Conservation (phyloP, 768 basidiomycete species). For the Clitopilus passeckerianus region DNA sequence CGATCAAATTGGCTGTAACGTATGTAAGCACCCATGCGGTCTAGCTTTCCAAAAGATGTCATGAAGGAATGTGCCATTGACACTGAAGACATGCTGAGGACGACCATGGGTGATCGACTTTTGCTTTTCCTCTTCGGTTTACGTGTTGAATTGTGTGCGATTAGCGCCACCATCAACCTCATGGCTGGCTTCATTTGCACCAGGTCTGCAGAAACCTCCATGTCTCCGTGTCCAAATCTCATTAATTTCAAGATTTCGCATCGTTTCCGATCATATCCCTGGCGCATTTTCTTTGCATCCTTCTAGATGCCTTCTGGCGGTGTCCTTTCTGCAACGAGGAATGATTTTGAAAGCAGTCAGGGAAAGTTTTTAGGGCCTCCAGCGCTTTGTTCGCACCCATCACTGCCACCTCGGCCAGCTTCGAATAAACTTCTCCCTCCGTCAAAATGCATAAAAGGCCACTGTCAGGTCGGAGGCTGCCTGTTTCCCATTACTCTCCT, state of each 20-base stretch:
- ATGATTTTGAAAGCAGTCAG: neutral
- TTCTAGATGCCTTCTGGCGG: neutral
- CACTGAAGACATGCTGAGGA: neutral
- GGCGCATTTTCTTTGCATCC: neutral
- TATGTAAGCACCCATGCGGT: neutral
- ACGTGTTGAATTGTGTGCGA: neutral
- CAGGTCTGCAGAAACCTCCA: neutral
- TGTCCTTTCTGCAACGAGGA: neutral
- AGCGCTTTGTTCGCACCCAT: slow-evolving; percentile 12
- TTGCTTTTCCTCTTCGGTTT: neutral
- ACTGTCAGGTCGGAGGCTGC: slow-evolving; percentile 5
- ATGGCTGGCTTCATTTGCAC: neutral
- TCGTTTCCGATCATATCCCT: neutral
- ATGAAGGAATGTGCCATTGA: neutral
- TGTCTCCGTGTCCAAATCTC: neutral
- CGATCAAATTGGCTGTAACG: neutral
- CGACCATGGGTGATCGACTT: neutral
- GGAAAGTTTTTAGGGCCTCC: slow-evolving; percentile 3
- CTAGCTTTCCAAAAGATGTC: neutral
- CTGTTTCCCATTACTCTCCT: slow-evolving; percentile 5
- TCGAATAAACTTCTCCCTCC: slow-evolving; percentile 16
- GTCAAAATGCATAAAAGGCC: slow-evolving; percentile 16
- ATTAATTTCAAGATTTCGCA: neutral
- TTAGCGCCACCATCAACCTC: neutral
- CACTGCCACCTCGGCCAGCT: neutral